Evolutionary conservation across 371 early-diverging fungal genomes (phyloP).

Genomic region (Syncephalastrum racemosum): DNA sequence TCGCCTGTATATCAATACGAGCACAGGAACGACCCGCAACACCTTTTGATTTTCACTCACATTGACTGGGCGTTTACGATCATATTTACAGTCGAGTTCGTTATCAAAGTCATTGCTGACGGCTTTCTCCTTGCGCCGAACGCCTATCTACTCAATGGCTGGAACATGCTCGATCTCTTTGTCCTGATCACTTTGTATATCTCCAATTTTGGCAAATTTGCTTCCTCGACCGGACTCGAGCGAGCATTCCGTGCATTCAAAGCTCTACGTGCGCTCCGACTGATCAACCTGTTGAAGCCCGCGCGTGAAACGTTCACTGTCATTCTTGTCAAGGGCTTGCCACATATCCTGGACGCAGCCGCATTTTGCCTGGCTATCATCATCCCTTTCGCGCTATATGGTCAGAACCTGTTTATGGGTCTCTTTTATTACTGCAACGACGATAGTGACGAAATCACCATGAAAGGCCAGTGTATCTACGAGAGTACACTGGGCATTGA

Average conservation of each 20-base stretch:
- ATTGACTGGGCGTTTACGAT: constrained; percentile 55
- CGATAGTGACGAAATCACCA: constrained; percentile 23
- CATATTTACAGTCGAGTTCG: constrained; percentile 61
- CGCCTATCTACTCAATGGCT: constrained; percentile 62
- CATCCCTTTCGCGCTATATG: constrained; percentile 71
- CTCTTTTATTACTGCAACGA: constrained; percentile 64
- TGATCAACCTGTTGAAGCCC: constrained; percentile 58
- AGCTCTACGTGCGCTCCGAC: constrained; percentile 62
- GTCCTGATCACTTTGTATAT: constrained; percentile 60
- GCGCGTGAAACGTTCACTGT: constrained; percentile 63
- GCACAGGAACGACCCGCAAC: constrained; percentile 32
- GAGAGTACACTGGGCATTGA: constrained; percentile 34
- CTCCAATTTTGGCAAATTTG: constrained; percentile 49
- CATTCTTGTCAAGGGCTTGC: constrained; percentile 57
- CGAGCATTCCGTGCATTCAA: constrained; percentile 65
- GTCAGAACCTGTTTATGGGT: constrained; percentile 62
- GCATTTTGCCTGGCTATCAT: constrained; percentile 56
- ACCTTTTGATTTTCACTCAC: constrained; percentile 18
- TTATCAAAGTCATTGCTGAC: constrained; percentile 65
- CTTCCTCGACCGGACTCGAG: constrained; percentile 49
- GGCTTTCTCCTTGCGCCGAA: constrained; percentile 68
- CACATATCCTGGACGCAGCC: constrained; percentile 62
- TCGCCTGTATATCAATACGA: constrained; percentile 56
- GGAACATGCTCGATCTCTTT: constrained; percentile 70
- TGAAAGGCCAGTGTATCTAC: constrained; percentile 42